A percentile compares a stretch with the other conserved stretches of the same genome.
Evolutionary conservation across 192 early-diverging fungal species (phyloP).

Genomic region (Podila epigama): DNA sequence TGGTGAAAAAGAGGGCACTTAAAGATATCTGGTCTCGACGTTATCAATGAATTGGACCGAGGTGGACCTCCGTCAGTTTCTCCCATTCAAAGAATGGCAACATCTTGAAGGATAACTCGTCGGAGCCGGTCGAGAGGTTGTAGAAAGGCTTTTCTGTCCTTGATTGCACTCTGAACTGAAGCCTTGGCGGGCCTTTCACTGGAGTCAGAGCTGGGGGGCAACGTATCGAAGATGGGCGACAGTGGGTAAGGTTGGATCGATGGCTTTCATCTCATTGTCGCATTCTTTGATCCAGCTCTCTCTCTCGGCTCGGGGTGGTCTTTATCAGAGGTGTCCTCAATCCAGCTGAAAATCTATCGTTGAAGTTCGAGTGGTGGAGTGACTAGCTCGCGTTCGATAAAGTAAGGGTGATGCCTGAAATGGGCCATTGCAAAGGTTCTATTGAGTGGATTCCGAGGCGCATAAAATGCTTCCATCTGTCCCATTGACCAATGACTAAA

Average conservation of each 20-base stretch:
- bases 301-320: conserved; percentile 3
- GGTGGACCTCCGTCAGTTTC: neutral
- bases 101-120: neutral
- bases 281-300: conserved; percentile 7
- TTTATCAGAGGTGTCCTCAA: conserved; percentile 8
- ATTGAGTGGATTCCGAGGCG: conserved; percentile 2
- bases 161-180: neutral
- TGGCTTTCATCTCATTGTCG: conserved; percentile 12
- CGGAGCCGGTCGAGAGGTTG: neutral
- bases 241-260: conserved; percentile 6
- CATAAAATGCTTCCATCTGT: conserved; percentile 19
- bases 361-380: conserved; percentile 18
- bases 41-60: neutral
- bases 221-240: neutral
- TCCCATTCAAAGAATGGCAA: neutral
- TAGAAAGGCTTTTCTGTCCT: neutral
- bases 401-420: conserved; percentile 13
- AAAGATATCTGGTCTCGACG: neutral
- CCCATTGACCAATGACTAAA: conserved; percentile 15
- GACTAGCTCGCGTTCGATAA: conserved; percentile 19
- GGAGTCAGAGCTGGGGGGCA: neutral
- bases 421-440: conserved; percentile 24
- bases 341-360: conserved; percentile 25
- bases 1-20: neutral
- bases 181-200: neutral